phyloP scores from a whole-genome alignment of 352 stramenopile genomes.

The Globisporangium perplexum region DNA sequence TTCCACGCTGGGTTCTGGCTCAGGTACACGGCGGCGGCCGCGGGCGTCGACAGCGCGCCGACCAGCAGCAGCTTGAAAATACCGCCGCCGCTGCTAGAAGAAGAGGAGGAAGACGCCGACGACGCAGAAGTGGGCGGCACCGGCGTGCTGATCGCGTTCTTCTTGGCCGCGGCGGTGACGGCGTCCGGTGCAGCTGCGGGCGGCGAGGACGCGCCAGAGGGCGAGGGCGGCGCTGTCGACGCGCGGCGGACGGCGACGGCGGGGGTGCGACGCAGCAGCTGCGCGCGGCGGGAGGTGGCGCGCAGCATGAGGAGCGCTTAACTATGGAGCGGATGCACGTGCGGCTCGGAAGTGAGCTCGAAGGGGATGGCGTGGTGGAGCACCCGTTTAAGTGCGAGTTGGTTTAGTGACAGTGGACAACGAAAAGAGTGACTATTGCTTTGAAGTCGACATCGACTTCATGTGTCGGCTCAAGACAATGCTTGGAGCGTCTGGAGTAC shows the following conservation, averaged over 20 bases:
- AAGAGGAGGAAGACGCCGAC: constrained; percentile 13
- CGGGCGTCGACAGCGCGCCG: constrained; percentile 40
- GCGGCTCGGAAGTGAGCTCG: neutral
- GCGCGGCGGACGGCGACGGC: constrained; percentile 2
- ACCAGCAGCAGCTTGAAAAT: constrained; percentile 49
- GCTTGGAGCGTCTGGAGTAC: too few species aligned
- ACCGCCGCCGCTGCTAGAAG: constrained; percentile 20
- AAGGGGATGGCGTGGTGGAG: too few species aligned
- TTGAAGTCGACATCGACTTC: too few species aligned
- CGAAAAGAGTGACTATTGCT: too few species aligned
- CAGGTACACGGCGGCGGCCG: constrained; percentile 54
- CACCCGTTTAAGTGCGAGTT: too few species aligned
- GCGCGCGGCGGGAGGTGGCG: constrained; percentile 1
- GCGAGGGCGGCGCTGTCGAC: constrained; percentile 3
- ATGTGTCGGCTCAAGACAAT: too few species aligned
- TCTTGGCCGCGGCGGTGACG: constrained; percentile 8
- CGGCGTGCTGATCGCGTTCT: constrained; percentile 7
- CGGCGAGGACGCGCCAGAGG: neutral
- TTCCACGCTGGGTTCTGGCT: constrained; percentile 81
- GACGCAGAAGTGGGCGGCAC: neutral
- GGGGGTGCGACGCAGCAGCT: constrained; percentile 2
- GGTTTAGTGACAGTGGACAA: too few species aligned
- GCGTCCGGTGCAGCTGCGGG: neutral
- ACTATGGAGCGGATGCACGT: neutral
- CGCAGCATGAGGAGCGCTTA: neutral